Evolutionary conservation across 2,329 filamentous ascomycete species (phyloP).

Genomic region (Colletotrichum magnum): DNA sequence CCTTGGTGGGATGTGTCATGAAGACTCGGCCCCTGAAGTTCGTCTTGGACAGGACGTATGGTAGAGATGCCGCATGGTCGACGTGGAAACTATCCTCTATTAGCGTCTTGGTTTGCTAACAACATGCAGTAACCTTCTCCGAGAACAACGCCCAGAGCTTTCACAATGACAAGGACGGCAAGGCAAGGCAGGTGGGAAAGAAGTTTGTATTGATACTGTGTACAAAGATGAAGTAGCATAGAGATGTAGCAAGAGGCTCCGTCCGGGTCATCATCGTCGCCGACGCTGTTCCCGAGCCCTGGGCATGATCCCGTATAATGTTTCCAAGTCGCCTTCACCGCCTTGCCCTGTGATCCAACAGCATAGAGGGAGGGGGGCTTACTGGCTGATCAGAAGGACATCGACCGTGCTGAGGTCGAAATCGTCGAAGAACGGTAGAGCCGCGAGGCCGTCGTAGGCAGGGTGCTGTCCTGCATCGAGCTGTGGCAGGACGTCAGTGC

Average conservation of each 20-base stretch:
- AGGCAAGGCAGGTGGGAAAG: conserved; percentile 40
- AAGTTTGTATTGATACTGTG: conserved; percentile 43
- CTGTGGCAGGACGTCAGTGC: conserved; percentile 58
- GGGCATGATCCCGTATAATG: conserved; percentile 31
- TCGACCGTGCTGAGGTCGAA: conserved; percentile 98
- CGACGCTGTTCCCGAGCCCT: conserved; percentile 25
- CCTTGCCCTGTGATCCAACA: conserved; percentile 45
- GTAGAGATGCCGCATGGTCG: conserved; percentile 98
- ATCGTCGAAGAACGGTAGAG: conserved; percentile 97
- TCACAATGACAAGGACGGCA: conserved; percentile 40
- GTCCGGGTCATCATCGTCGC: conserved; percentile 26
- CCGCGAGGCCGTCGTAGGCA: conserved; percentile 93
- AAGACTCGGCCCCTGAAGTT: conserved; percentile 97
- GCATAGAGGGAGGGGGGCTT: conserved; percentile 66
- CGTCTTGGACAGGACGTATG: conserved; percentile 97
- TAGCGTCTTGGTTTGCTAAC: conserved; percentile 16
- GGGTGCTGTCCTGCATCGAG: conserved; percentile 98
- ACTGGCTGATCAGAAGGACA: conserved; percentile 98
- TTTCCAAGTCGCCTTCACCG: conserved; percentile 40
- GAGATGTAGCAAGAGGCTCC: conserved; percentile 39
- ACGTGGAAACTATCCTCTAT: conserved; percentile 86
- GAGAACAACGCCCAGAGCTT: conserved; percentile 8
- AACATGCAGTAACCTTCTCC: conserved; percentile 16
- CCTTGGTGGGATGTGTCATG: conserved; percentile 99
- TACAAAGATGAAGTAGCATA: conserved; percentile 39